Conservation (phyloP, 169 alveolate species). For the Plasmodium inui region DNA sequence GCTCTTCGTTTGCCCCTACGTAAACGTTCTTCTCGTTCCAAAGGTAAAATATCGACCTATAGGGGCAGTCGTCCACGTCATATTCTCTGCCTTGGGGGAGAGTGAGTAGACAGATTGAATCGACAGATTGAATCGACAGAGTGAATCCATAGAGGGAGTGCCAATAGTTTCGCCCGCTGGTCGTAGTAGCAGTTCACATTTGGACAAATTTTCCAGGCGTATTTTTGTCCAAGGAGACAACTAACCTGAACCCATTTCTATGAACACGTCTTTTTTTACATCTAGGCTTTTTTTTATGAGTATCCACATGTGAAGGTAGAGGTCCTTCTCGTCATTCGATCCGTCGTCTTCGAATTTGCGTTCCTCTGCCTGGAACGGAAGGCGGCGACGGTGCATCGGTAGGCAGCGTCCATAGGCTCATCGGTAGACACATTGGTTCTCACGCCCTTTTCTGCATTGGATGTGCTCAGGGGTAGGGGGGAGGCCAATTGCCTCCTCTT, state of each 20-base stretch:
- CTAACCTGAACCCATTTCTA: constrained; percentile 73
- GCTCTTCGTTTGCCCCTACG: constrained; percentile 7
- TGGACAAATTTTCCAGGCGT: not conserved
- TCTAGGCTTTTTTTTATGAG: constrained; percentile 73
- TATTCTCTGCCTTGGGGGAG: constrained; percentile 46
- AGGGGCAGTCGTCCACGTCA: constrained; percentile 39
- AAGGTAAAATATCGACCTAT: constrained; percentile 48
- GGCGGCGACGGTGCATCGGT: not conserved
- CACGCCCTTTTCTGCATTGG: not conserved
- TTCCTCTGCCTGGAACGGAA: not conserved
- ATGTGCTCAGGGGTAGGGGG: not conserved
- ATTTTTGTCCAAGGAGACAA: not conserved
- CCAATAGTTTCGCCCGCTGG: not conserved
- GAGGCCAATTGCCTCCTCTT: not conserved
- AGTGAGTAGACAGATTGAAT: not conserved
- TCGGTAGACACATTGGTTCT: not conserved
- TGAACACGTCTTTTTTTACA: constrained; percentile 53
- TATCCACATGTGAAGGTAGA: constrained; percentile 65
- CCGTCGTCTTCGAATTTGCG: constrained; percentile 27
- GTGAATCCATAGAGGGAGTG: not conserved
- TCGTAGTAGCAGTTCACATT: not conserved
- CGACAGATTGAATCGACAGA: not conserved
- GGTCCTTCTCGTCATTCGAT: constrained; percentile 14
- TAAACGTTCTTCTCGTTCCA: constrained; percentile 75
- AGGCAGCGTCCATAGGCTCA: not conserved